A percentile compares a stretch with the other conserved stretches of the same genome.
Evolutionary conservation across 306 rosid species (phyloP).

Genomic region (Citrullus amarus): DNA sequence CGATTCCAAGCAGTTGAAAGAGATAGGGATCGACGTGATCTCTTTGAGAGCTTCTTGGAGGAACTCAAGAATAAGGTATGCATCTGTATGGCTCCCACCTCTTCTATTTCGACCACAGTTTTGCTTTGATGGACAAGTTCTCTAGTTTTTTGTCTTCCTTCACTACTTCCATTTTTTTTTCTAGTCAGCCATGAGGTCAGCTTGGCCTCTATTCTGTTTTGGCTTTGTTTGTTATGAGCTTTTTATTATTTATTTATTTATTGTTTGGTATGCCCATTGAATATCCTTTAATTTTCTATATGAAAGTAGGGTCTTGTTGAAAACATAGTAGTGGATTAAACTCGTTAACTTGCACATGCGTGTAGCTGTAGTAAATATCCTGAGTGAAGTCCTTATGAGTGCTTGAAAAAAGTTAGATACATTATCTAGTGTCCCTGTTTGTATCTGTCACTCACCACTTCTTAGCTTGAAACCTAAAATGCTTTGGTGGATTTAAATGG

Average conservation of each 20-base stretch:
- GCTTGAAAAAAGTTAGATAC: not conserved
- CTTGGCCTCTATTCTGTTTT: not conserved
- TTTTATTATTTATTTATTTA: not conserved
- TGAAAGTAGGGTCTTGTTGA: not conserved
- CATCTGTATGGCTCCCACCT: slow-evolving; percentile 16
- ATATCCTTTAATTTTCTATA: not conserved
- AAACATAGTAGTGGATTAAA: not conserved
- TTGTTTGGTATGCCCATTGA: not conserved
- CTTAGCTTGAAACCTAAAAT: not conserved
- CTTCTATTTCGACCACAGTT: not conserved
- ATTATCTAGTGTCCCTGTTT: not conserved
- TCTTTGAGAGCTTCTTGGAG: slow-evolving; percentile 62
- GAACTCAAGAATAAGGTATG: slow-evolving; percentile 54
- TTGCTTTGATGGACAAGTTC: not conserved
- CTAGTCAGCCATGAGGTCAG: not conserved
- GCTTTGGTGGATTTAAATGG: not conserved
- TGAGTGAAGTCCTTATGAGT: not conserved
- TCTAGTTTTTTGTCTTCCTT: not conserved
- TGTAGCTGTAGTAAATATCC: not conserved
- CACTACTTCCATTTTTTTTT: not conserved
- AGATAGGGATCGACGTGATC: slow-evolving; percentile 77
- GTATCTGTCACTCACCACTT: not conserved
- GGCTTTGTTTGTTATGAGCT: not conserved
- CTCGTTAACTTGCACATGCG: not conserved
- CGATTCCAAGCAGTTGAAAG: slow-evolving; percentile 83